Conservation (phyloP, 257 asterid species). For the Primulina tabacum region DNA sequence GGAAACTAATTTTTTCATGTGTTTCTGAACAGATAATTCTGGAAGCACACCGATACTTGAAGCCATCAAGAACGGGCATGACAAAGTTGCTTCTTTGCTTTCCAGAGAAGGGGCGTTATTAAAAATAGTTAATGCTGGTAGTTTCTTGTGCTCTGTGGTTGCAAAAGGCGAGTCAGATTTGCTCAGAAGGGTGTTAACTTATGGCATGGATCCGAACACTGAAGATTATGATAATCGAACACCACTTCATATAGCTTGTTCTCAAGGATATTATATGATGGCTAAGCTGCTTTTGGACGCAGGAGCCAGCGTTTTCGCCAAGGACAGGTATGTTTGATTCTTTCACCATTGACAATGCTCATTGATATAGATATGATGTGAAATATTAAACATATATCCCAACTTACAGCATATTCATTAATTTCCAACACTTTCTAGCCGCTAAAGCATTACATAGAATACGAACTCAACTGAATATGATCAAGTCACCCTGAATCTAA, state of each 20-base stretch:
- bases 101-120: constrained; percentile 63
- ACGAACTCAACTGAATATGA: neutral
- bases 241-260: constrained; percentile 82
- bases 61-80: constrained; percentile 81
- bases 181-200: constrained; percentile 53
- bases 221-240: constrained; percentile 75
- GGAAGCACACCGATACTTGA: constrained; percentile 79
- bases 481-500: constrained; percentile 16
- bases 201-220: constrained; percentile 75
- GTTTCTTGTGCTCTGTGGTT: constrained; percentile 62
- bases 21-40: constrained; percentile 51
- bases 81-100: constrained; percentile 59
- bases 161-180: constrained; percentile 78
- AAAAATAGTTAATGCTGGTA: constrained; percentile 60
- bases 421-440: neutral
- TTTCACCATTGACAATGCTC: neutral
- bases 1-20: neutral
- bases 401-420: too few relatives aligned
- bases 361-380: too few relatives aligned
- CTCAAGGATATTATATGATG: constrained; percentile 71
- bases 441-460: neutral
- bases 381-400: too few relatives aligned
- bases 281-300: constrained; percentile 79
- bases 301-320: constrained; percentile 74
- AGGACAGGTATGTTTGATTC: constrained; percentile 59